Evolutionary conservation across 2,329 filamentous ascomycete genomes (phyloP).

Genomic region (Trichoderma asperellum): DNA sequence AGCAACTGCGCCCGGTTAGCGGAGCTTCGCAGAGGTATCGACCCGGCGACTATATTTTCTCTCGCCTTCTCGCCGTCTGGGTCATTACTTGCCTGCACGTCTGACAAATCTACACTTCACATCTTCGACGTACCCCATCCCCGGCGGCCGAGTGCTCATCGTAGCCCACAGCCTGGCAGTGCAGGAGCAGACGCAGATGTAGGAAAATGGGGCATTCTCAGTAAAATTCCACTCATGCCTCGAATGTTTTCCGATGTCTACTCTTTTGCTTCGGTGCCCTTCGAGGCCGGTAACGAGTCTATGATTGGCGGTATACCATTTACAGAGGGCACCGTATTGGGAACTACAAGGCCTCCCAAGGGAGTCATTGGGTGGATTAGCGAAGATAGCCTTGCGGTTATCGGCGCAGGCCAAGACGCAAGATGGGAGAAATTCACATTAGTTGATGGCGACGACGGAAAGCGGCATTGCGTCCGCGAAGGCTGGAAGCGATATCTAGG

Average conservation of each 20-base stretch:
- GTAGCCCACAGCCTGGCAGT: constrained; percentile 38
- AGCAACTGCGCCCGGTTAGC: constrained; percentile 77
- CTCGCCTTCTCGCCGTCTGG: constrained; percentile 85
- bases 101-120: constrained; percentile 94
- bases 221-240: constrained; percentile 82
- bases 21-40: constrained; percentile 86
- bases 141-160: constrained; percentile 45
- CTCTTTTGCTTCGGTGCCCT: constrained; percentile 78
- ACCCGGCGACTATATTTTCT: constrained; percentile 84
- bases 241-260: constrained; percentile 88
- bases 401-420: constrained; percentile 78
- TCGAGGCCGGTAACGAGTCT: constrained; percentile 80
- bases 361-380: constrained; percentile 84
- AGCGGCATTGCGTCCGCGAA: constrained; percentile 67
- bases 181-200: constrained; percentile 51
- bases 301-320: constrained; percentile 50
- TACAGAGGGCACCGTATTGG: constrained; percentile 51
- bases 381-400: constrained; percentile 72
- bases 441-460: constrained; percentile 68
- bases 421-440: constrained; percentile 88
- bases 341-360: constrained; percentile 68
- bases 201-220: constrained; percentile 84
- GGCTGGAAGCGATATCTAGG: constrained; percentile 81
- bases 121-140: constrained; percentile 81
- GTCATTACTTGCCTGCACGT: constrained; percentile 83